Conservation (phyloP, 2,329 filamentous ascomycete species). For the Albophoma yamanashiensis region DNA sequence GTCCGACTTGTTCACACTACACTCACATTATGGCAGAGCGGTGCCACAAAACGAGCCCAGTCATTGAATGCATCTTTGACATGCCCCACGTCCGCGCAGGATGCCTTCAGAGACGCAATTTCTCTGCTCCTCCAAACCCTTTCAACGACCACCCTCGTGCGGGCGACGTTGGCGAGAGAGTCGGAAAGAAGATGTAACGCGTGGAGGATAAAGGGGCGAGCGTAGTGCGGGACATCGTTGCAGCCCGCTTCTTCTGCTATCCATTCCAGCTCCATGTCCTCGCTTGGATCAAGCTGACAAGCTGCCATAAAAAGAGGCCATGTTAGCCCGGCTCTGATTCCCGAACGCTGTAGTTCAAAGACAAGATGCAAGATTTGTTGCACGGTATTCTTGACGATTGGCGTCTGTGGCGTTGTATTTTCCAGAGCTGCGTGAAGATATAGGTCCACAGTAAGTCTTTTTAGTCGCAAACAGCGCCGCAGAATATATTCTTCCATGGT, state of each 20-base stretch:
- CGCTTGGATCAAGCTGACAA: background rate
- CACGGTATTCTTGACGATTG: background rate
- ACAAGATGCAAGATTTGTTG: background rate
- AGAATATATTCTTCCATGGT: background rate
- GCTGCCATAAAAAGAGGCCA: background rate
- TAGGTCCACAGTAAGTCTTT: background rate
- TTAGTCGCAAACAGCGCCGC: background rate
- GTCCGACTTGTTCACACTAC: background rate
- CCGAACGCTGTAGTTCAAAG: background rate
- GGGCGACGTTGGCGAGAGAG: background rate
- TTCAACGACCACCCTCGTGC: background rate
- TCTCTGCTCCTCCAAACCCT: background rate
- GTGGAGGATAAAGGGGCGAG: background rate
- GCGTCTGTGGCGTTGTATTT: background rate
- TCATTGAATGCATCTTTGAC: background rate
- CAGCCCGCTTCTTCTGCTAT: background rate
- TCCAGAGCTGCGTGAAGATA: background rate
- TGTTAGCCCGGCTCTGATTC: background rate
- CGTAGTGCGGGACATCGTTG: background rate
- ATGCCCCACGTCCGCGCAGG: background rate
- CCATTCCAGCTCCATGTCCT: background rate
- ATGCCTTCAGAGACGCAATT: background rate
- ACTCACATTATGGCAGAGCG: background rate
- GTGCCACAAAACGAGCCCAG: background rate
- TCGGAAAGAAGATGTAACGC: background rate